A percentile compares a stretch with the other conserved stretches of the same genome.
Evolutionary conservation across 2,329 filamentous ascomycete genomes (phyloP).

Genomic region (Calonectria multiphialidica): DNA sequence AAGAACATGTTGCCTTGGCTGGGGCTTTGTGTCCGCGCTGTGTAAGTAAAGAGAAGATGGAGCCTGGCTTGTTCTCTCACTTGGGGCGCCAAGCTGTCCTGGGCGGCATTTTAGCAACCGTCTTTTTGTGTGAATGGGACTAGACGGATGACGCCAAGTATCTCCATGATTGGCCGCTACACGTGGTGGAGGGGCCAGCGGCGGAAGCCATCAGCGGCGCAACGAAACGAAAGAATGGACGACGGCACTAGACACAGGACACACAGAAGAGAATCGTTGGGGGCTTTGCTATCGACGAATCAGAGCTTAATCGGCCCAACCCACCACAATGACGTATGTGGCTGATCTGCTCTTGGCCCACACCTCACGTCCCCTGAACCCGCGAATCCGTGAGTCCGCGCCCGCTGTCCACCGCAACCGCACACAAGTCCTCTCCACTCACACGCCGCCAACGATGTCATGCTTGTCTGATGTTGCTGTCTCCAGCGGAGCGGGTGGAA

Average conservation of each 20-base stretch:
- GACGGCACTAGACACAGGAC: not conserved
- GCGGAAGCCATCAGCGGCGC: not conserved
- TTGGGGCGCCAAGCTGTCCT: not conserved
- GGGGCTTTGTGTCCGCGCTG: not conserved
- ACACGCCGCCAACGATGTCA: constrained; percentile 9
- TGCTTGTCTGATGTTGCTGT: constrained; percentile 18
- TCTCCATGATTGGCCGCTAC: not conserved
- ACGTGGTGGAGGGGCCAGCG: not conserved
- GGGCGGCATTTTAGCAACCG: not conserved
- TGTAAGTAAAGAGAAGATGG: not conserved
- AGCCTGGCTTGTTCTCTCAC: not conserved
- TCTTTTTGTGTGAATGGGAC: not conserved
- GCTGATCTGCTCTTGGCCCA: constrained; percentile 29
- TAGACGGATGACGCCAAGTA: not conserved
- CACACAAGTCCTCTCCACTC: constrained; percentile 12
- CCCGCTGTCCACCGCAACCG: constrained; percentile 24
- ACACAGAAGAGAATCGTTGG: not conserved
- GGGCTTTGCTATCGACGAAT: constrained; percentile 29
- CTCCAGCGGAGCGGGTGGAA: constrained; percentile 5
- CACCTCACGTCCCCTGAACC: constrained; percentile 34
- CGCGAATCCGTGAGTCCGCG: constrained; percentile 20
- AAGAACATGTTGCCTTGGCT: not conserved
- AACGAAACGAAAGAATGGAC: constrained; percentile 5
- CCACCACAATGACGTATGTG: constrained; percentile 43
- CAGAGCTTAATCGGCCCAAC: constrained; percentile 29